A percentile compares a stretch with the other conserved stretches of the same genome.
Evolutionary conservation across 352 stramenopile species (phyloP).

Genomic region (Thraustochytrium sp.): DNA sequence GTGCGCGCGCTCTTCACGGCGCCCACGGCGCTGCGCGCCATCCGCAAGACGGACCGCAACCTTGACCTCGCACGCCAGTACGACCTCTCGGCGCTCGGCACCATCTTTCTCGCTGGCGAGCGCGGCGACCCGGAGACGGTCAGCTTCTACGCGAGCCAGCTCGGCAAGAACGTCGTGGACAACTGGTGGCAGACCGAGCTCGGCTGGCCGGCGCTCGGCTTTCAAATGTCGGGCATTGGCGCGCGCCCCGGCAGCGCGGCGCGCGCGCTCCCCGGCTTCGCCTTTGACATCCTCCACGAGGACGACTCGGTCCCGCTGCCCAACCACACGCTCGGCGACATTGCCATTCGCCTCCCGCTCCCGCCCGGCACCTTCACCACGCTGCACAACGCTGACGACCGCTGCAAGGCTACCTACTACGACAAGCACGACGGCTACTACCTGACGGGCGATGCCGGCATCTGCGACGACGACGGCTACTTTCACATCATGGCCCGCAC

Average conservation of each 20-base stretch:
- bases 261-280: slow-evolving; percentile 68
- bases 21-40: slow-evolving; percentile 76
- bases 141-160: slow-evolving; percentile 63
- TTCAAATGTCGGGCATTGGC: slow-evolving; percentile 52
- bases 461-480: slow-evolving; percentile 80
- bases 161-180: slow-evolving; percentile 66
- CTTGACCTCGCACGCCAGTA: slow-evolving; percentile 58
- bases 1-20: slow-evolving; percentile 81
- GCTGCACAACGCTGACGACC: slow-evolving; percentile 71
- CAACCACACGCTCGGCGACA: slow-evolving; percentile 56
- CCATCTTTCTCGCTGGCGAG: slow-evolving; percentile 77
- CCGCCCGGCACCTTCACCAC: slow-evolving; percentile 72
- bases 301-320: slow-evolving; percentile 49
- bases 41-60: slow-evolving; percentile 72
- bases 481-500: slow-evolving; percentile 80
- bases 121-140: slow-evolving; percentile 75
- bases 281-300: slow-evolving; percentile 65
- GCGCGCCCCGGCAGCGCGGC: slow-evolving; percentile 64
- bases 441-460: slow-evolving; percentile 72
- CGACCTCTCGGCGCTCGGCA: slow-evolving; percentile 53
- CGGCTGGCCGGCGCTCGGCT: slow-evolving; percentile 69
- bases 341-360: slow-evolving; percentile 72
- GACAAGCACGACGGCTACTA: slow-evolving; percentile 76
- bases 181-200: slow-evolving; percentile 86
- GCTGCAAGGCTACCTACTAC: slow-evolving; percentile 73